Conservation (phyloP, 176 grass and related monocot species). For the Avena sativa region DNA sequence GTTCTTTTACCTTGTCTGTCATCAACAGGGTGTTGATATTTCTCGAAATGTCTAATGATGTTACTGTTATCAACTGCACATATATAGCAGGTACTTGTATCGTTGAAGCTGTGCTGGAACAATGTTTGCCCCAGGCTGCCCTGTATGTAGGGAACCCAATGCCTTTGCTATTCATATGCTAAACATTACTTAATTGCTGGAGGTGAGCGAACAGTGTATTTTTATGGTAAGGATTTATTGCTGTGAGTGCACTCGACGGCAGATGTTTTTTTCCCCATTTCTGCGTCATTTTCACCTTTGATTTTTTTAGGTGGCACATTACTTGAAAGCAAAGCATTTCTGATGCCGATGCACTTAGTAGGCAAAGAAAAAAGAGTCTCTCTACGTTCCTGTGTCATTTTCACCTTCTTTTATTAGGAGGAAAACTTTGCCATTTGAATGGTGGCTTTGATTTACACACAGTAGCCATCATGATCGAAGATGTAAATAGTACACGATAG, state of each 20-base stretch:
- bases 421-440: background rate
- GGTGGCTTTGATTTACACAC: background rate
- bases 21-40: background rate
- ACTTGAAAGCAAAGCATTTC: background rate
- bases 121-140: background rate
- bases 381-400: too few species aligned
- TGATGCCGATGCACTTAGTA: background rate
- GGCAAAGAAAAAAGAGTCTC: too few species aligned
- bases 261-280: background rate
- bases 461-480: background rate
- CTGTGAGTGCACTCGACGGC: background rate
- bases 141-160: slow-evolving; percentile 7
- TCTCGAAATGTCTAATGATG: background rate
- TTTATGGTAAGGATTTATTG: background rate
- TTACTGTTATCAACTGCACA: slow-evolving; percentile 14
- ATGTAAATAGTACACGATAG: slow-evolving; percentile 9
- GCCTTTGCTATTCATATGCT: background rate
- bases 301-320: background rate
- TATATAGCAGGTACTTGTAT: background rate
- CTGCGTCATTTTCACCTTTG: background rate
- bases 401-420: background rate
- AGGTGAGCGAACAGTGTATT: slow-evolving; percentile 1
- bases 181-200: background rate
- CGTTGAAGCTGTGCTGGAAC: slow-evolving; percentile 17
- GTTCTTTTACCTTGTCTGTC: slow-evolving; percentile 11